These are phyloP conservation scores for Yamadazyma tumulicola DNA, from an alignment of 805 yeast species.

Conservation along the genomic window DNA sequence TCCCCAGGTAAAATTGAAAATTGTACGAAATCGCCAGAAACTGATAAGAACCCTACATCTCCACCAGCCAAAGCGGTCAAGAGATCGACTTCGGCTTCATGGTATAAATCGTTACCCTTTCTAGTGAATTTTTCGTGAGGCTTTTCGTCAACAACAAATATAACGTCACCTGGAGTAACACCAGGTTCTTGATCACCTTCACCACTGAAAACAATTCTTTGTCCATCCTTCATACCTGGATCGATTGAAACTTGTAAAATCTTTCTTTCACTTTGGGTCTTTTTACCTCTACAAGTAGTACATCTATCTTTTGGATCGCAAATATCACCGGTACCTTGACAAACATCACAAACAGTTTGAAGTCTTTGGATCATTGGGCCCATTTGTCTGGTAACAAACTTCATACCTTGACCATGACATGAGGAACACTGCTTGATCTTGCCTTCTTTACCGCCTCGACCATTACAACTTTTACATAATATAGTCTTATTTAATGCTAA, in stretches of 20 bases:
- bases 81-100: conserved; percentile 84
- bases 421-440: conserved; percentile 79
- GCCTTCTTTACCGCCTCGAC: conserved; percentile 94
- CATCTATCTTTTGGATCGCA: conserved; percentile 86
- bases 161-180: conserved; percentile 93
- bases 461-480: conserved; percentile 84
- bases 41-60: conserved; percentile 78
- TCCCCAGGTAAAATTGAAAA: conserved; percentile 86
- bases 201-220: conserved; percentile 84
- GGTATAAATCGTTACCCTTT: conserved; percentile 82
- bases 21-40: conserved; percentile 88
- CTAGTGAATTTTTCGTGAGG: conserved; percentile 81
- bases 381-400: conserved; percentile 94
- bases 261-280: conserved; percentile 83
- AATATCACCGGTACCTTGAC: conserved; percentile 90
- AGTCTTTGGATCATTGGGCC: conserved; percentile 99
- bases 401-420: conserved; percentile 91
- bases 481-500: conserved; percentile 91
- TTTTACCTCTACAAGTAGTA: conserved; percentile 82
- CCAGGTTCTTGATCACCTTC: conserved; percentile 98
- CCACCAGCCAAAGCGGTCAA: conserved; percentile 98
- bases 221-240: conserved; percentile 96
- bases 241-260: conserved; percentile 90
- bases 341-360: conserved; percentile 89
- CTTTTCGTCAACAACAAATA: conserved; percentile 87